phyloP scores from a whole-genome alignment of 1,139 yeast species.

The Geotrichum candidum region DNA sequence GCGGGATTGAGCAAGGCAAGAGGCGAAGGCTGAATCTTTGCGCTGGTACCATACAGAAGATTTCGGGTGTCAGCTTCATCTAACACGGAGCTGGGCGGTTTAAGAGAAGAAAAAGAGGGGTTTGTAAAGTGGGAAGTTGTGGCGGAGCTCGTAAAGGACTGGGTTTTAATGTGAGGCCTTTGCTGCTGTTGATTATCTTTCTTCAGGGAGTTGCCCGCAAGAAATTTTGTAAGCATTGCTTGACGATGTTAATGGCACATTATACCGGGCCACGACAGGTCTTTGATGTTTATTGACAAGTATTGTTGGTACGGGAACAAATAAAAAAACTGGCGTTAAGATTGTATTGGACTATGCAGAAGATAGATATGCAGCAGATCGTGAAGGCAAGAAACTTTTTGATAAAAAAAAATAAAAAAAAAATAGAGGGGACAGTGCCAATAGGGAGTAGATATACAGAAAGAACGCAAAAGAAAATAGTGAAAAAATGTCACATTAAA shows the following conservation, averaged over 20 bases:
- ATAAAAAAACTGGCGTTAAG: no score
- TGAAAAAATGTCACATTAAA: no score
- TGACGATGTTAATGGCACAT: neutral
- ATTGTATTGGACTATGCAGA: no score
- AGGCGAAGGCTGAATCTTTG: neutral
- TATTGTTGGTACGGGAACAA: no score
- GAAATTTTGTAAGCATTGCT: neutral
- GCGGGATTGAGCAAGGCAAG: constrained; percentile 15
- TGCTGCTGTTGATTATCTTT: neutral
- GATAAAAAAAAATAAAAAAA: no score
- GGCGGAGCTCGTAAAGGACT: neutral
- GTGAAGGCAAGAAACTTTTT: no score
- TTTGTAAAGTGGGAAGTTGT: neutral
- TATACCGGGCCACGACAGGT: neutral
- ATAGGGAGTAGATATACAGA: no score
- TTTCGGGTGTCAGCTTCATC: constrained; percentile 30
- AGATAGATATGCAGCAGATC: no score
- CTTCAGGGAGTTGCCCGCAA: neutral
- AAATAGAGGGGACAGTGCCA: no score
- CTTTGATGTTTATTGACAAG: neutral
- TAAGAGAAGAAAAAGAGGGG: neutral
- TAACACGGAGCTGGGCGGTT: constrained; percentile 20
- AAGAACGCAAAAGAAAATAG: no score
- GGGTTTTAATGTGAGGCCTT: neutral
- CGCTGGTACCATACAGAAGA: constrained; percentile 22